Evolutionary conservation across 2,329 filamentous ascomycete genomes (phyloP).

Genomic region (Penicillium sp.): DNA sequence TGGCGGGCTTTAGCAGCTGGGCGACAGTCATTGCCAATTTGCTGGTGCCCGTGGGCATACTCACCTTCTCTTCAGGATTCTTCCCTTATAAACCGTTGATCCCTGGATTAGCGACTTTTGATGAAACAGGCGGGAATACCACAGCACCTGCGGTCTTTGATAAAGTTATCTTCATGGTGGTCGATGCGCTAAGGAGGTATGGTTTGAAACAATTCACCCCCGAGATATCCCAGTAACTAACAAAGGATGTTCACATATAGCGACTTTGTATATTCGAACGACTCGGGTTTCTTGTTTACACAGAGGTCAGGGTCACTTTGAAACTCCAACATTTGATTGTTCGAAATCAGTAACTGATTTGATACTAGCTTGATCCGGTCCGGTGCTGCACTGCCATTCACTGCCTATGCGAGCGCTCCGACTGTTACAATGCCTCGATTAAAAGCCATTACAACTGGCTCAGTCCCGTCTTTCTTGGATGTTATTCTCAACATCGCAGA

Average conservation of each 20-base stretch:
- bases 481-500: conserved; percentile 96
- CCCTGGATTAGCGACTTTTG: conserved; percentile 71
- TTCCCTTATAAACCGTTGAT: conserved; percentile 97
- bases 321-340: conserved; percentile 2
- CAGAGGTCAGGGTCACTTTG: conserved; percentile 62
- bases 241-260: conserved; percentile 47
- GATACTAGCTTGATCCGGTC: conserved; percentile 70
- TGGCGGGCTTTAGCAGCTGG: conserved; percentile 31
- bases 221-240: conserved; percentile 1
- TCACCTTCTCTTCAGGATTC: conserved; percentile 84
- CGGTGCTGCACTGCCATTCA: conserved; percentile 86
- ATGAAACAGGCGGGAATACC: conserved; percentile 52
- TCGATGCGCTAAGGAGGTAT: conserved; percentile 88
- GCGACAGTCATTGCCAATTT: conserved; percentile 68
- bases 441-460: conserved; percentile 95
- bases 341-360: conserved; percentile 7
- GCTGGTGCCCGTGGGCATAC: conserved; percentile 70
- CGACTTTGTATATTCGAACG: conserved; percentile 84
- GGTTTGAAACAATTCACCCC: conserved; percentile 3
- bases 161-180: conserved; percentile 93
- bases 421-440: conserved; percentile 98
- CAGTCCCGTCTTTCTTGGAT: conserved; percentile 96
- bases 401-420: conserved; percentile 90
- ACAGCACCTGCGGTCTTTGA: conserved; percentile 71
- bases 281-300: conserved; percentile 81